A percentile compares a stretch with the other conserved stretches of the same genome.
Evolutionary conservation across 768 basidiomycete genomes (phyloP).

Genomic region (Daedaleopsis sinensis): DNA sequence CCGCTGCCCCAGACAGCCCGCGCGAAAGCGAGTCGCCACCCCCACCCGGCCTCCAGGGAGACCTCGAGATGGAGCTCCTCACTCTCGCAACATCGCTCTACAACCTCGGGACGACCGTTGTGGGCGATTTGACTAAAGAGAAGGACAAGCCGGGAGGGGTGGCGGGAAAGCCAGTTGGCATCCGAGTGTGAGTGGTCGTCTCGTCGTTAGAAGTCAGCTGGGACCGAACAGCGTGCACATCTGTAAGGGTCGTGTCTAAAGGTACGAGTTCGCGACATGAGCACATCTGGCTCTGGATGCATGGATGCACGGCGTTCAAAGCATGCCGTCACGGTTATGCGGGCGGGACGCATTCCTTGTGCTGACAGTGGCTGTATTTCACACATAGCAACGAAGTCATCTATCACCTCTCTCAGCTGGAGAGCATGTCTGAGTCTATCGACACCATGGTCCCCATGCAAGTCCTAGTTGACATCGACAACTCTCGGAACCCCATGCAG

Average conservation of each 20-base stretch:
- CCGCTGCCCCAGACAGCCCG: slow-evolving; percentile 60
- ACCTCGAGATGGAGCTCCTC: slow-evolving; percentile 74
- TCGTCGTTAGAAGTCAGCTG: not conserved
- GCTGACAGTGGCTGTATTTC: not conserved
- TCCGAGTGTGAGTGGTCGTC: slow-evolving; percentile 58
- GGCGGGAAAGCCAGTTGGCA: slow-evolving; percentile 76
- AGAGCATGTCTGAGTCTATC: slow-evolving; percentile 65
- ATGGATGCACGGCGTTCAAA: too few relatives aligned
- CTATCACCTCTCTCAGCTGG: slow-evolving; percentile 63
- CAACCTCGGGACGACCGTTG: slow-evolving; percentile 81
- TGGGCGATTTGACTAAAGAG: slow-evolving; percentile 82
- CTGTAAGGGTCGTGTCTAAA: too few relatives aligned
- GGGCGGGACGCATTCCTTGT: not conserved
- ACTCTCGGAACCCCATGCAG: slow-evolving; percentile 78
- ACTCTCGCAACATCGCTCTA: slow-evolving; percentile 79
- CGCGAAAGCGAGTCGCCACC: slow-evolving; percentile 75
- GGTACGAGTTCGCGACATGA: too few relatives aligned
- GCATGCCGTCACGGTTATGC: slow-evolving; percentile 7
- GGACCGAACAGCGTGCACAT: not conserved
- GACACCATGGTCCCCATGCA: slow-evolving; percentile 74
- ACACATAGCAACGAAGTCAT: slow-evolving; percentile 73
- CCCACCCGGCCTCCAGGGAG: slow-evolving; percentile 69
- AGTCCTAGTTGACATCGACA: slow-evolving; percentile 78
- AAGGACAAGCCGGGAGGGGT: slow-evolving; percentile 59
- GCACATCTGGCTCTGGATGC: too few relatives aligned